phyloP scores from a whole-genome alignment of 73 alveolate genomes.

The Tetrahymena borealis region DNA sequence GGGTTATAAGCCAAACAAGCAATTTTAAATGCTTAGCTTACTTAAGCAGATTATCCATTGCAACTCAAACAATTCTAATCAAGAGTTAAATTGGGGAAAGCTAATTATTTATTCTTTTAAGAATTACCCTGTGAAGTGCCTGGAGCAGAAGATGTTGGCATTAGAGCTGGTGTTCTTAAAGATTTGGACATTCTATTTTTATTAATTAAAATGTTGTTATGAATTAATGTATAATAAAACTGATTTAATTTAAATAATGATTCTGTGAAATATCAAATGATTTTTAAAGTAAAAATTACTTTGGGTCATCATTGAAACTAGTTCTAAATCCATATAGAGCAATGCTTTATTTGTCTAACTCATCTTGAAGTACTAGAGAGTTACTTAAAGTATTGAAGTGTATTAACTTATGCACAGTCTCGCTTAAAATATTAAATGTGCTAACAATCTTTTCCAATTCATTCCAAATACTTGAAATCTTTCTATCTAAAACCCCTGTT shows the following conservation, averaged over 20 bases:
- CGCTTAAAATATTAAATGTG: background rate
- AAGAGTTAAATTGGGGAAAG: background rate
- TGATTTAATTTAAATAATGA: too few species aligned
- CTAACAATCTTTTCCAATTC: background rate
- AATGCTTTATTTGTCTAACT: background rate
- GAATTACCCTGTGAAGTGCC: background rate
- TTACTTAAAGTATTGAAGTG: background rate
- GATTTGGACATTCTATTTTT: background rate
- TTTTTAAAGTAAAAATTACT: background rate
- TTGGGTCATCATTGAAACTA: background rate
- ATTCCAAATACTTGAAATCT: background rate
- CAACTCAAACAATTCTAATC: slow-evolving; percentile 19
- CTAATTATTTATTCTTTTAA: background rate
- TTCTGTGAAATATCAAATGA: background rate
- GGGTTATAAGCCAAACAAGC: slow-evolving; percentile 42
- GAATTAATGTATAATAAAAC: too few species aligned
- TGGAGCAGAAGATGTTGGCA: background rate
- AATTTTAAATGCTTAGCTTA: slow-evolving; percentile 6
- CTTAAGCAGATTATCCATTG: slow-evolving; percentile 16
- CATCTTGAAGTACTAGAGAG: background rate
- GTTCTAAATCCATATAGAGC: background rate
- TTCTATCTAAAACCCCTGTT: background rate
- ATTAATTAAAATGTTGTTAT: background rate
- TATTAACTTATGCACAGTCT: background rate
- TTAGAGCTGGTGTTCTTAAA: background rate